Evolutionary conservation across 2,329 filamentous ascomycete genomes (phyloP), one percentile per base, ranked within the genome.

Genomic region (Dendrostoma leiphaemia): DNA sequence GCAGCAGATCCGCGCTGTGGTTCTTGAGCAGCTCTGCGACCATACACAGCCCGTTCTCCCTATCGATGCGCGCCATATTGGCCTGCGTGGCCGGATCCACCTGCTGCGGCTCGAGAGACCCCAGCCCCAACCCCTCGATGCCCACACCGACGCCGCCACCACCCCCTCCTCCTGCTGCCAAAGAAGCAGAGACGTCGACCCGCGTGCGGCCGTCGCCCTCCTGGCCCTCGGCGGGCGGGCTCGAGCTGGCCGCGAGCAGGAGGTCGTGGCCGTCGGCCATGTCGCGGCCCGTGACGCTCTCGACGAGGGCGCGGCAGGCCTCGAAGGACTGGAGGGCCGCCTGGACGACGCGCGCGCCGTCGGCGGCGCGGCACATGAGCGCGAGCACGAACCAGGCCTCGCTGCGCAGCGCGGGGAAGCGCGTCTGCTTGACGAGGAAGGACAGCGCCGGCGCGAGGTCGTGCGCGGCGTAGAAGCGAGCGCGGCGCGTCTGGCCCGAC

Each of bases 351-450:
- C 65, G 61, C 2, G 79, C 76, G 7, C 82, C 81, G 32, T 80
- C 76, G 1, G 63, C 53, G 2, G 77, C 75, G 26, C 81, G 74
- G 37, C 77, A 76, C 75, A 86, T 81, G 31, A 86, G 74, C 2
- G 84, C 84, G 48, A 85, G 74, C 6, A 84, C 76, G 58, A 86
- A 86, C 77, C 83, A 82, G 3, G 78, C 75, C 63, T 87, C 84
- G 35, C 81, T 83, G 17, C 80, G 74, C 2, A 87, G 70, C 2
- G 78, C 72, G 0, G 82, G 80, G 74, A 82, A 86, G 59, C 82
- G 84, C 3, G 67, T 69, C 62, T 86, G 83, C 2, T 72, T 76
- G 23, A 84, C 70, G 24, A 86, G 74, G 60, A 77, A 81, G 1
- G 73, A 63, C 6, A 87, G 70, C 0, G 75, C 69, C 7, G 68